Evolutionary conservation across 192 early-diverging fungal species (phyloP), one percentile per base, ranked within the genome.

Genomic region (Entomortierella chlamydospora): DNA sequence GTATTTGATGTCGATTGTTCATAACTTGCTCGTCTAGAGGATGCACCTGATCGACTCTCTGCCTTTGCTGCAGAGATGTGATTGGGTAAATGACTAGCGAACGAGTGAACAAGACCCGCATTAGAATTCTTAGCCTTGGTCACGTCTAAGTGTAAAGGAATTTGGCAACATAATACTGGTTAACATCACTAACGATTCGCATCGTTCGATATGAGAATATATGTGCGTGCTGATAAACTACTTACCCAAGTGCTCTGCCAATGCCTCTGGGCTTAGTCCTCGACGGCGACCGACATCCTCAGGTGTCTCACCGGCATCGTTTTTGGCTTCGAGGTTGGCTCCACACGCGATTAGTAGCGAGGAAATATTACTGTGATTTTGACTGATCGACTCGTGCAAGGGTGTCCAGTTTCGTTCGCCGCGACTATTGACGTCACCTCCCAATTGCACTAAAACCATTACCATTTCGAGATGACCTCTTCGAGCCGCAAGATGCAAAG

Each of bases 401-500:
- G 82, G 73, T 31, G 82, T 83, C 82, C 82, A 78, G 17, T 72
- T 56, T 15, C 64, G 47, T 49, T 81, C 88, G 0, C 90, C 91
- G 23, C 85, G 86, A 15, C 84, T 86, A 57, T 85, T 83, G 41
- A 86, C 84, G 59, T 93, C 86, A 2, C 89, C 90, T 29, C 90
- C 90, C 26, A 85, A 73, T 70, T 80, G 87, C 33, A 82, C 82
- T 31, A 89, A 61, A 2, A 89, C 62, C 34, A 76, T 64, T 13
- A 89, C 86, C 45, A 89, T 84, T 34, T 86, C 76, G 13, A 60
- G 25, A 37, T 83, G 82, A 2, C 92, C 91, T 37, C 87, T 69
- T 0, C 91, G 81, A 13, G 91, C 85, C 9, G 92, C 90, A 61
- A 89, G 83, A 62, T 93, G 92, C 47, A 93, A 56, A 12, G 92